Evolutionary conservation across 495 filamentous ascomycete genomes (phyloP), one percentile per base, ranked within the genome.

Genomic region (Arthonia radiata): DNA sequence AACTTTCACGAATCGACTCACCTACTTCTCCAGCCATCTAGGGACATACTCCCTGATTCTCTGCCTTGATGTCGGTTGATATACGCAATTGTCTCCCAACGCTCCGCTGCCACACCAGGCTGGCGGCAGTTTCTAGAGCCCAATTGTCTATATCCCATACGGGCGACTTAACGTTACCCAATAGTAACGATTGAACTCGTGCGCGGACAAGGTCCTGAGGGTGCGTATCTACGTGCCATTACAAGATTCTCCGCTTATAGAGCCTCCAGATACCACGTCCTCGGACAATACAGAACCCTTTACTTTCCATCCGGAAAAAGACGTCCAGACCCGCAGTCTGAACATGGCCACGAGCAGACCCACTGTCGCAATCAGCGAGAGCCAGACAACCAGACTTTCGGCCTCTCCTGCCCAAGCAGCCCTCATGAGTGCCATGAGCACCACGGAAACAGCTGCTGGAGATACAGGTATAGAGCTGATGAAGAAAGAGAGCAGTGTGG

Each of bases 1-100:
- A n/a, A n/a, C n/a, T n/a, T n/a, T n/a, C n/a, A n/a, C n/a, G n/a
- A n/a, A n/a, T n/a, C n/a, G n/a, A n/a, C n/a, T n/a, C n/a, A n/a
- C n/a, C n/a, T n/a, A n/a, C n/a, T n/a, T n/a, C n/a, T n/a, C n/a
- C n/a, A n/a, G n/a, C n/a, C n/a, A n/a, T n/a, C n/a, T n/a, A n/a
- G n/a, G n/a, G n/a, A n/a, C n/a, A n/a, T n/a, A n/a, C n/a, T n/a
- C n/a, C n/a, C n/a, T n/a, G n/a, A n/a, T n/a, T 22, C 19, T 11
- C 19, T 22, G 44, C 35, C 61, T 76, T 70, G 67, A 76, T 76
- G 70, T 76, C 70, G 64, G 65, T 67, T 68, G 65, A 70, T 51
- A 51, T 65, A 43, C 67, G 69, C 42, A 56, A 65, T 50, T 61
- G 62, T 42, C 58, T 69, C 40, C 59, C 67, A 33, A 73, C 67